These are phyloP conservation scores for Citrus cavaleriei DNA, from an alignment of 345 rosid species.

Conservation along the genomic window DNA sequence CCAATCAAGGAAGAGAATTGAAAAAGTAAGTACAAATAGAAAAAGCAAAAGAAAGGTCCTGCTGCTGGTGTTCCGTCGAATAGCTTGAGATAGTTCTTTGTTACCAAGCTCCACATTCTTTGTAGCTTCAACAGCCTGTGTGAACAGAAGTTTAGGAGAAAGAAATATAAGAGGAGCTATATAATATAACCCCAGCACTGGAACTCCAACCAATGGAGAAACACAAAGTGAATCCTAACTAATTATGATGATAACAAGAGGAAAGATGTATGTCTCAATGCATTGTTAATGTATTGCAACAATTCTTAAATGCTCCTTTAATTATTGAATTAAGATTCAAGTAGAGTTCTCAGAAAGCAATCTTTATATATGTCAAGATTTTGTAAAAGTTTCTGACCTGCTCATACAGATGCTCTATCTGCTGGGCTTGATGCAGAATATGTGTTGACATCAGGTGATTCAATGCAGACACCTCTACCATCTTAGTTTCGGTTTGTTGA, in stretches of 20 bases:
- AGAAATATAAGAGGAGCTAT: background rate
- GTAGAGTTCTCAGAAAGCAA: too few species aligned
- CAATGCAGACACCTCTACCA: conserved; percentile 98
- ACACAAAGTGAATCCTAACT: background rate
- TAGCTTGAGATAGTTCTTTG: conserved; percentile 80
- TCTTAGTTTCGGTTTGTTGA: conserved; percentile 89
- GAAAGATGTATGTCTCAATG: background rate
- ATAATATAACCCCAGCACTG: background rate
- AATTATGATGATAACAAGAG: background rate
- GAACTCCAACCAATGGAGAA: background rate
- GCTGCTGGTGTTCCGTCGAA: conserved; percentile 78
- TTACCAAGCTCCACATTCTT: conserved; percentile 84
- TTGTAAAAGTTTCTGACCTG: conserved; percentile 46
- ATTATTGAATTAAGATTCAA: background rate
- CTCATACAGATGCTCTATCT: conserved; percentile 79
- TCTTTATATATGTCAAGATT: background rate
- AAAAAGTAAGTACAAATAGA: conserved; percentile 77
- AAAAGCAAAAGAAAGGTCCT: conserved; percentile 86
- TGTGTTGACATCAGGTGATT: conserved; percentile 95
- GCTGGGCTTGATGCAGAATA: conserved; percentile 94
- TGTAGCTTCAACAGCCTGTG: conserved; percentile 90
- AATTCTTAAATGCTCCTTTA: background rate
- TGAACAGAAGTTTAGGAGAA: background rate
- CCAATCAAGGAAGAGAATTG: conserved; percentile 91
- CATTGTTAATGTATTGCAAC: background rate